A percentile compares a stretch with the other conserved stretches of the same genome.
Evolutionary conservation across 306 rosid genomes (phyloP).

Genomic region (Prunus mume): DNA sequence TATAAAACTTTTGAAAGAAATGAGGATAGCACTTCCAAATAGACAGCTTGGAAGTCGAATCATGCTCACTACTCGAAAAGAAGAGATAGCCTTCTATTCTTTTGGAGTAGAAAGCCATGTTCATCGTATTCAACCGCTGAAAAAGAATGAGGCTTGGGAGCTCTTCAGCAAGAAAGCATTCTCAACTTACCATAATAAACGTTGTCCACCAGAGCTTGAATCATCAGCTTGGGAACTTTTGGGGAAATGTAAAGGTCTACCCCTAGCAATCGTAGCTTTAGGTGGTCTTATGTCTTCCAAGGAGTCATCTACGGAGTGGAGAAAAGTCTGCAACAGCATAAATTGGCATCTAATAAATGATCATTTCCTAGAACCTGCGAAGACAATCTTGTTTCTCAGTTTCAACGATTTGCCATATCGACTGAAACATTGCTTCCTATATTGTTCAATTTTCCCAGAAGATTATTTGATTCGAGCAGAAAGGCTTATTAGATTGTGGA

Average conservation of each 20-base stretch:
- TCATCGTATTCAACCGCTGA: slow-evolving; percentile 1
- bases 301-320: slow-evolving; percentile 17
- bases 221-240: not conserved
- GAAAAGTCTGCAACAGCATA: slow-evolving; percentile 8
- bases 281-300: slow-evolving; percentile 22
- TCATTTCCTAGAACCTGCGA: not conserved
- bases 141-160: slow-evolving; percentile 8
- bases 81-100: slow-evolving; percentile 7
- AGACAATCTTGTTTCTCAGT: slow-evolving; percentile 22
- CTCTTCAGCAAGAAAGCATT: slow-evolving; percentile 27
- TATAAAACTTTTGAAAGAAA: slow-evolving; percentile 4
- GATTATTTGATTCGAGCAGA: not conserved
- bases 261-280: slow-evolving; percentile 18
- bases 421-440: slow-evolving; percentile 20
- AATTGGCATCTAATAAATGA: slow-evolving; percentile 16
- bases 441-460: slow-evolving; percentile 13
- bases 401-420: slow-evolving; percentile 24
- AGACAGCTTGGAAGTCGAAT: slow-evolving; percentile 13
- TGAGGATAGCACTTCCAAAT: slow-evolving; percentile 9
- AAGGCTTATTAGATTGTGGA: slow-evolving; percentile 17
- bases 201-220: slow-evolving; percentile 9
- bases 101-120: slow-evolving; percentile 2
- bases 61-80: slow-evolving; percentile 17
- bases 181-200: not conserved
- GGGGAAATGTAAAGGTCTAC: slow-evolving; percentile 22